These are phyloP conservation scores for Inosperma sp. DNA, from an alignment of 768 basidiomycete species.

Conservation along the genomic window DNA sequence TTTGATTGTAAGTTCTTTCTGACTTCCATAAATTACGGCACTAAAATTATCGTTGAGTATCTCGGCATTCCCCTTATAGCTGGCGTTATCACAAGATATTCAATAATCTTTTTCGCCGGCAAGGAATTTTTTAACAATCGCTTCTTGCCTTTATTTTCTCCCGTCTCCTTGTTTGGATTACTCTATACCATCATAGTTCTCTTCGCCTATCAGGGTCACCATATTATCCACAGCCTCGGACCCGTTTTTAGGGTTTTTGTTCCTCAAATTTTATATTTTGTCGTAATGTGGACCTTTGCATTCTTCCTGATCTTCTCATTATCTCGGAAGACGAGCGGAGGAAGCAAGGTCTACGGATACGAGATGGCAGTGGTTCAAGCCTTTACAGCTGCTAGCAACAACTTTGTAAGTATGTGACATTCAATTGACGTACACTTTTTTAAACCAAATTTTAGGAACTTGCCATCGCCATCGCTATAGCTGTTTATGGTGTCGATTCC, in stretches of 20 bases:
- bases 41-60: conserved; percentile 43
- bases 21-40: background rate
- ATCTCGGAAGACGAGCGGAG: no score
- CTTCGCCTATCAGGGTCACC: conserved; percentile 66
- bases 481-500: no score
- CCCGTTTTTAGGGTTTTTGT: conserved; percentile 78
- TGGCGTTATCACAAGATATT: conserved; percentile 64
- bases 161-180: conserved; percentile 66
- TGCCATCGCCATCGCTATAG: no score
- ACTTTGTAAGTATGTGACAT: no score
- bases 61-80: conserved; percentile 77
- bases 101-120: conserved; percentile 42
- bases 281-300: conserved; percentile 66
- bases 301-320: conserved; percentile 56
- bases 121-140: conserved; percentile 46
- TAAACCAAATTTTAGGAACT: no score
- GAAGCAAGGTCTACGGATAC: no score
- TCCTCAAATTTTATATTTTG: conserved; percentile 75
- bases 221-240: conserved; percentile 69
- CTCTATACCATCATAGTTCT: conserved; percentile 77
- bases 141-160: conserved; percentile 69
- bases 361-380: no score
- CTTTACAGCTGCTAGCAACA: no score
- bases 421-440: no score
- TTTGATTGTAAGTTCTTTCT: conserved; percentile 51